Percentiles rank a stretch among this genome's conserved stretches.
These are phyloP conservation scores for Jasminum sambac DNA, from an alignment of 257 asterid genomes.

Conservation along the genomic window DNA sequence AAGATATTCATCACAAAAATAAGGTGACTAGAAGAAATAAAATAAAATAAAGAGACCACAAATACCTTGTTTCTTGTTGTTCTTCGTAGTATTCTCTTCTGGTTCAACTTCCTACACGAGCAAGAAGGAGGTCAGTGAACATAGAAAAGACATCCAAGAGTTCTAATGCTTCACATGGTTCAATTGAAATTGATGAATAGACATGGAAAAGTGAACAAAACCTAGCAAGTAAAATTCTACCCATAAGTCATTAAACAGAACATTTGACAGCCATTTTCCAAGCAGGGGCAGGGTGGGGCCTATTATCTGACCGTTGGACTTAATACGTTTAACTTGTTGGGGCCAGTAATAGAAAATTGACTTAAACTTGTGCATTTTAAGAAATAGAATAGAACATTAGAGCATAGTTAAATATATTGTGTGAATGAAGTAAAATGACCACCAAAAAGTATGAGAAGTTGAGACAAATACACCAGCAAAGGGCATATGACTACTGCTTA, in stretches of 20 bases:
- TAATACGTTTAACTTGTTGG: too few species aligned
- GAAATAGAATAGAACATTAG: too few species aligned
- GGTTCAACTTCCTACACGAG: slow-evolving; percentile 52
- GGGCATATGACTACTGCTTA: too few species aligned
- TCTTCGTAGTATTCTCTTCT: slow-evolving; percentile 41
- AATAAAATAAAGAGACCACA: slow-evolving; percentile 21
- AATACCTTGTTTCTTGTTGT: slow-evolving; percentile 61
- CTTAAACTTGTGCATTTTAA: too few species aligned
- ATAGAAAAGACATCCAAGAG: slow-evolving; percentile 17
- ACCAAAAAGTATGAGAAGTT: too few species aligned
- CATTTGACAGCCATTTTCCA: slow-evolving; percentile 1
- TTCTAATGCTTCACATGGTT: slow-evolving; percentile 1
- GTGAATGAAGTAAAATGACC: too few species aligned
- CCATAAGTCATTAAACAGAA: background rate
- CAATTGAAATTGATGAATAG: background rate
- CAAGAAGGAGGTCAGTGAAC: slow-evolving; percentile 16
- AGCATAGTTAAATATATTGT: too few species aligned
- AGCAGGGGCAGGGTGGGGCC: background rate
- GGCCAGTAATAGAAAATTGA: too few species aligned
- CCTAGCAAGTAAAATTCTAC: background rate
- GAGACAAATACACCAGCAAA: too few species aligned
- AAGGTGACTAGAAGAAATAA: slow-evolving; percentile 8
- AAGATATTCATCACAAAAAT: slow-evolving; percentile 10
- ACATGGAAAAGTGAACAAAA: background rate
- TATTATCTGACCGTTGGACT: background rate